These are phyloP conservation scores for Epichloe gansuensis DNA, from an alignment of 2,329 filamentous ascomycete genomes.

Conservation along the genomic window DNA sequence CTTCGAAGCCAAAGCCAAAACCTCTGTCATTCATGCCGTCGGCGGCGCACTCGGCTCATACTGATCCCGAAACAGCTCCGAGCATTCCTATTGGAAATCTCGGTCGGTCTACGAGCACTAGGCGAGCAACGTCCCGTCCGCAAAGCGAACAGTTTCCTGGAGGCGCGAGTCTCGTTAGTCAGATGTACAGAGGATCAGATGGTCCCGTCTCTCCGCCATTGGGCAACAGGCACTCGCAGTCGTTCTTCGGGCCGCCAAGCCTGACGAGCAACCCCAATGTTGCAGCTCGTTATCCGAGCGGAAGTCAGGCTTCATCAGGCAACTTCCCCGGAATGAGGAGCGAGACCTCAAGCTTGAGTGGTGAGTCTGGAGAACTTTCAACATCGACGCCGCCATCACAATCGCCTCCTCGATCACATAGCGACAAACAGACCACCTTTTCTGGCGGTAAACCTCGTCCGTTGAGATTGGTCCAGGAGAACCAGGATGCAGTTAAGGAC, in stretches of 20 bases:
- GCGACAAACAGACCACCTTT: conserved; percentile 45
- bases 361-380: conserved; percentile 46
- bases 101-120: conserved; percentile 39
- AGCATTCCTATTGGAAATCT: conserved; percentile 57
- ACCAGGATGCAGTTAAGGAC: conserved; percentile 34
- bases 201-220: conserved; percentile 48
- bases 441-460: conserved; percentile 66
- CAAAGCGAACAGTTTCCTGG: conserved; percentile 51
- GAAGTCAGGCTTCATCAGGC: conserved; percentile 35
- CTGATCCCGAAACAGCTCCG: conserved; percentile 61
- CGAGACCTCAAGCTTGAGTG: conserved; percentile 51
- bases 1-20: conserved; percentile 33
- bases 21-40: conserved; percentile 46
- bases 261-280: conserved; percentile 38
- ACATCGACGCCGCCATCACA: conserved; percentile 33
- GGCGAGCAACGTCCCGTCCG: conserved; percentile 34
- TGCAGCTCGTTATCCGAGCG: conserved; percentile 37
- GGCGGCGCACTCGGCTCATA: conserved; percentile 30
- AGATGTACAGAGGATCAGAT: conserved; percentile 73
- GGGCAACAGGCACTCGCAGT: conserved; percentile 45
- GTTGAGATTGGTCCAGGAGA: conserved; percentile 76
- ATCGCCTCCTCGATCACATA: conserved; percentile 38
- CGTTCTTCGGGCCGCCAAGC: conserved; percentile 45
- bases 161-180: conserved; percentile 65
- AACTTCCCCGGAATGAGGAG: conserved; percentile 64